phyloP scores from a whole-genome alignment of 2,329 filamentous ascomycete genomes.

The Zarea fungicola region DNA sequence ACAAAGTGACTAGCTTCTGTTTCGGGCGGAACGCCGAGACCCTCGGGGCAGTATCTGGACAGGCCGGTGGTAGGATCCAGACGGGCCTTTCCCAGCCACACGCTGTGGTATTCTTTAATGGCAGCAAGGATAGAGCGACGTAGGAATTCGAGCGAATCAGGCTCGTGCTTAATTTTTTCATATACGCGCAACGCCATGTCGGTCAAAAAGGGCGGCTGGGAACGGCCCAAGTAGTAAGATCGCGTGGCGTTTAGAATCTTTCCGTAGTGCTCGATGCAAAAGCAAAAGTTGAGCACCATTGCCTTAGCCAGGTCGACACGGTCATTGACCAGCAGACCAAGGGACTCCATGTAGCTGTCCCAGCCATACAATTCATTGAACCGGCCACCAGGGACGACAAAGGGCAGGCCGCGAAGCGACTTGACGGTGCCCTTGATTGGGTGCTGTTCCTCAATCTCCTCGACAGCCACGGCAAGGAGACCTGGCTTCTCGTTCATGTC shows the following conservation, averaged over 20 bases:
- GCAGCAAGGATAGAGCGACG: conserved; percentile 76
- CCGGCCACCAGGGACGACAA: conserved; percentile 93
- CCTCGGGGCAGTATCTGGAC: conserved; percentile 79
- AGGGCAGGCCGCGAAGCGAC: conserved; percentile 75
- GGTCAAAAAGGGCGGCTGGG: conserved; percentile 93
- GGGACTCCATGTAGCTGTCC: conserved; percentile 98
- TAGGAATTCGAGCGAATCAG: conserved; percentile 75
- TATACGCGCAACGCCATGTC: conserved; percentile 95
- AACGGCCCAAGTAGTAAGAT: conserved; percentile 90
- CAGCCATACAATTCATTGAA: conserved; percentile 99
- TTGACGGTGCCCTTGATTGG: conserved; percentile 53
- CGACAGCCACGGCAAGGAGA: conserved; percentile 84
- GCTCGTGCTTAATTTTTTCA: conserved; percentile 85
- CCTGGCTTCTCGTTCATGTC: conserved; percentile 85
- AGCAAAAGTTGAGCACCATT: conserved; percentile 96
- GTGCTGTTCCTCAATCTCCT: conserved; percentile 58
- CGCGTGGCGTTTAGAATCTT: conserved; percentile 97
- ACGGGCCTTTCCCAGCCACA: conserved; percentile 78
- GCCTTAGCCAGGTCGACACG: conserved; percentile 82
- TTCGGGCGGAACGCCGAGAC: conserved; percentile 82
- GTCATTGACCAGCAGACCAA: conserved; percentile 82
- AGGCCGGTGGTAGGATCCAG: conserved; percentile 73
- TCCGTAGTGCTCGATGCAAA: conserved; percentile 96
- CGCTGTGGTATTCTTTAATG: conserved; percentile 92
- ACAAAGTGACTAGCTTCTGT: conserved; percentile 84